Conservation (phyloP, 2,329 filamentous ascomycete genomes). For the Massarina eburnea region DNA sequence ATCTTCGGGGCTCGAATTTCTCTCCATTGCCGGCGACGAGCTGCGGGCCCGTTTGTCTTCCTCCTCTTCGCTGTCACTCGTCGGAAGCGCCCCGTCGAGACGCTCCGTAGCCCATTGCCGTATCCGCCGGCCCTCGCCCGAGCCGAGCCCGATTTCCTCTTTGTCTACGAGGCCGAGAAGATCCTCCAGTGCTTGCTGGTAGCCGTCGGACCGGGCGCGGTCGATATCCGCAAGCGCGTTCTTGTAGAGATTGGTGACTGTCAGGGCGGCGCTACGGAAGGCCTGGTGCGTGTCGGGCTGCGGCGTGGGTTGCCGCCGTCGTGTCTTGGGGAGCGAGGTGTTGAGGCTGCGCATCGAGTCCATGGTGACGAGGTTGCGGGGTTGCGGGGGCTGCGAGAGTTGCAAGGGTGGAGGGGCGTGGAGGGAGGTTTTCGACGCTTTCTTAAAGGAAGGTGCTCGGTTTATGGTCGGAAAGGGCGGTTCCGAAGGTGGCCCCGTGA, state of each 20-base stretch:
- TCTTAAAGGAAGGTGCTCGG: no score
- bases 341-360: conserved; percentile 47
- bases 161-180: conserved; percentile 82
- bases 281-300: conserved; percentile 69
- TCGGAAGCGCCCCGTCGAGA: conserved; percentile 63
- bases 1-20: conserved; percentile 50
- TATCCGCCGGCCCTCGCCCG: conserved; percentile 73
- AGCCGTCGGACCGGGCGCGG: conserved; percentile 76
- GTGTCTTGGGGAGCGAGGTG: conserved; percentile 41
- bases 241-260: conserved; percentile 95
- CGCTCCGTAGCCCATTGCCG: conserved; percentile 70
- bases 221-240: conserved; percentile 78
- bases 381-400: no score
- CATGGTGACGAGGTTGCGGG: conserved; percentile 30
- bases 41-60: conserved; percentile 60
- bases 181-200: conserved; percentile 92
- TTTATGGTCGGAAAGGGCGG: no score
- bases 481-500: no score
- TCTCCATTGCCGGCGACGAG: conserved; percentile 61
- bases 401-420: no score
- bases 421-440: no score
- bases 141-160: conserved; percentile 73
- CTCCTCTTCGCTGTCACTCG: conserved; percentile 66
- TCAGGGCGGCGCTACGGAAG: conserved; percentile 89
- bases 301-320: conserved; percentile 25